Base-by-base conservation (phyloP, 78 protist genomes). In the Chrysochromulina tobinii region DNA sequence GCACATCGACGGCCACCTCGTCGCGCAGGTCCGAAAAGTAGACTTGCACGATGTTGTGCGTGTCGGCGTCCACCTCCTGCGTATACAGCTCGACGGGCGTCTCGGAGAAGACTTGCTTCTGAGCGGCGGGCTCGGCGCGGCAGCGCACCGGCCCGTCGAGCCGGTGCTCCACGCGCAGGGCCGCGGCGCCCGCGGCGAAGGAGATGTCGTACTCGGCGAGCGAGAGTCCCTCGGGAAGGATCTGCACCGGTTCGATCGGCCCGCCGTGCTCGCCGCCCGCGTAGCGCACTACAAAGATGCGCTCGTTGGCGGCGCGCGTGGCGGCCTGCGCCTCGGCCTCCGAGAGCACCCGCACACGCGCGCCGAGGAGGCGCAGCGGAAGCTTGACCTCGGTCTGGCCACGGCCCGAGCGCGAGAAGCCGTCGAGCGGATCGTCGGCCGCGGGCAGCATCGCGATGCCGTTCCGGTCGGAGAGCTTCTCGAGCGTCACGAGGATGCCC, bases 31-130 rank as follows among this genome's bases (percentile, higher is more conserved):
- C 83, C 3, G 83, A 75, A 12, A 75, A 75, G 57, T 75, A 75
- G 27, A 75, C 12, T 57, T 75, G 83, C 83, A 75, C 83, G 83
- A 75, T 75, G 57, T 75, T 75, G 83, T 75, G 83, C 51, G 83
- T 75, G 58, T 27, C 51, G 27, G 2, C 12, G 83, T 75, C 83
- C 27, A 75, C 23, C 57, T 50, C 83, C 57, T 75, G 58, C n/a
- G 83, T 75, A 57, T 75, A 75, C 27, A 75, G 83, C 83, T 75
- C 83, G 58, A 75, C 58, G 25, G 83, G 83, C n/a, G 83, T 50
- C 55, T 38, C 55, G 57, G 58, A 14, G 57, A 75, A 75, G 58
- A 75, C 83, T 23, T 75, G 58, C 83, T 75, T 75, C 27, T 17
- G 83, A 23, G 83, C 83, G 83, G 23, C 83, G 7, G 83, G 83